Evolutionary conservation across 257 asterid genomes (phyloP), one percentile per base, ranked within the genome.

Genomic region (Dorcoceras hygrometricum): DNA sequence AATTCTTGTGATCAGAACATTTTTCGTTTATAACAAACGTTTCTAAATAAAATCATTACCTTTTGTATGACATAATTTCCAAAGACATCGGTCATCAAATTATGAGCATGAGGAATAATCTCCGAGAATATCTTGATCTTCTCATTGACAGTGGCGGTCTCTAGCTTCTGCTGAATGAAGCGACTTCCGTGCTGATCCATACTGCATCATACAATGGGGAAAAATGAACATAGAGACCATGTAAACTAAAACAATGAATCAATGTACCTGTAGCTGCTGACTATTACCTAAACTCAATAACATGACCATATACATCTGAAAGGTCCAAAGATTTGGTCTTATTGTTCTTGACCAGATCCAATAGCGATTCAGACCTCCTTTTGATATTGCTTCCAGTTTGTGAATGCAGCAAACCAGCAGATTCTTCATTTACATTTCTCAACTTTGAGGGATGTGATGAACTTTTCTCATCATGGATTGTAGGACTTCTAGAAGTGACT

Each of bases 11-110:
- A 61, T 63, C 59, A 31, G 18, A 76, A 55, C 32, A 24, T 62
- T 22, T 36, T 39, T 39, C 53, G 31, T 50, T 8, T 51, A 43
- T 19, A 59, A 31, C 16, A 29, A 58, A 10, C 25, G 55, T 62
- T 64, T 29, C 54, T 8, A 4, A 32, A 60, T n/a, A 18, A n/a
- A 12, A 46, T 28, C 9, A 23, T 19, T 80, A 90, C 99, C 91
- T 90, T 93, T 73, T 90, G 99, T 76, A 93, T 81, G 71, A 90
- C 96, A 66, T 90, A 90, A 75, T 93, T 93, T 25, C 99, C 99
- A 54, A 88, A 93, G 57, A 88, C 97, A 75, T 93, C 96, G 9
- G 82, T 81, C 89, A 88, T 88, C 75, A 90, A 81, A 64, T 67
- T 78, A 68, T 79, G 95, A 60, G 87, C 95, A 79, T 82, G 86